Evolutionary conservation across 257 asterid genomes (phyloP), one percentile per base, ranked within the genome.

Genomic region (Przewalskia tangutica): DNA sequence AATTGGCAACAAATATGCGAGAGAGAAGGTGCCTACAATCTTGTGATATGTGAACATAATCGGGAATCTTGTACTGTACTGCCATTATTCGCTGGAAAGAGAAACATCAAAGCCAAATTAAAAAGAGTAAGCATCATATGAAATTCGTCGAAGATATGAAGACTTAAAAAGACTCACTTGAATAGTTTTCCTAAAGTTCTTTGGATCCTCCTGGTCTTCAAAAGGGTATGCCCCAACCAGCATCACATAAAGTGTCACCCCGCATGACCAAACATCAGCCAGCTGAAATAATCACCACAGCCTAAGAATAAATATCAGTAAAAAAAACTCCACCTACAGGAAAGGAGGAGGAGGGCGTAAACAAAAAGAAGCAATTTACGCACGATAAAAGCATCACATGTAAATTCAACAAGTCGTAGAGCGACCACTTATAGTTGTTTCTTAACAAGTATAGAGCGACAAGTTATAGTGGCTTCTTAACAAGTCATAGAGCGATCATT

Each of bases 241-340:
- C 97, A 92, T 92, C 53, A 92, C 97, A 80, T 92, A 92, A 6
- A 92, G 92, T 6, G 97, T 92, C 87, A 92, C 97, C 4, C 97
- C 97, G 64, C 97, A 91, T 7, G 97, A 92, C 97, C 95, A 92
- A 17, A 92, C 97, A 89, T 92, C 95, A 82, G 95, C 97, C 86
- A 91, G 55, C 95, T 92, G 91, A 83, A 82, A 62, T 50, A 36
- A 84, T 60, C 42, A 73, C 13, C 20, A 50, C 2, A 4, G 62
- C 13, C 60, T 73, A 12, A 23, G 8, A 71, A 73, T 6, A 48
- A 73, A 42, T 12, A 73, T 12, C 55, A 73, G 23, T 23, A 48
- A 48, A 46, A 48, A 46, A 73, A 20, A 6, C 12, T 48, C 18
- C 32, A 48, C 79, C 59, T 70, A 6, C 23, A 46, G 23, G 18